phyloP scores from a whole-genome alignment of 495 filamentous ascomycete species.

The Clohesyomyces aquaticus region DNA sequence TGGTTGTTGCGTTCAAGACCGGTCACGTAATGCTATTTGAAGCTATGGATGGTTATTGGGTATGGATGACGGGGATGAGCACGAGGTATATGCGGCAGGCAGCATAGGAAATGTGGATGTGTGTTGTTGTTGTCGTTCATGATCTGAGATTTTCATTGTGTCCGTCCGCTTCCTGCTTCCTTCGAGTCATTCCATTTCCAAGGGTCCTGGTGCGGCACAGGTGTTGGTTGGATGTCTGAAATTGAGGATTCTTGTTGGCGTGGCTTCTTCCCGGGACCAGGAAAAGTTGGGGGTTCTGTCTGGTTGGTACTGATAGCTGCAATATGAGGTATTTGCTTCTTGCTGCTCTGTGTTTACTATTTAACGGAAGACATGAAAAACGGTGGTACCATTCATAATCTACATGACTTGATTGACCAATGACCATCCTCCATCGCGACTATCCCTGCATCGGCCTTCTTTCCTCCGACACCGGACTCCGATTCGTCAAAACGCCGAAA shows the following conservation, averaged over 20 bases:
- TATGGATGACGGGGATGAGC: too few species aligned
- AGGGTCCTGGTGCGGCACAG: background rate
- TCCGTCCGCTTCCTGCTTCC: background rate
- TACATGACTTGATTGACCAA: too few species aligned
- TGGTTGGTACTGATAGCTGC: background rate
- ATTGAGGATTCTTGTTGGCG: background rate
- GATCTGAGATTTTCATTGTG: background rate
- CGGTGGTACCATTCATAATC: too few species aligned
- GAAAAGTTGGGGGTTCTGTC: too few species aligned
- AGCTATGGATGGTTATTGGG: too few species aligned
- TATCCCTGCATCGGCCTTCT: background rate
- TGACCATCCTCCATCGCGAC: background rate
- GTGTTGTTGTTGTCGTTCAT: too few species aligned
- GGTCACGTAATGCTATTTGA: too few species aligned
- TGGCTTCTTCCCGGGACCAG: background rate
- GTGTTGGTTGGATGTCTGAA: background rate
- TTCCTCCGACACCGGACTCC: background rate
- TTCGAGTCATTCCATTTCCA: background rate
- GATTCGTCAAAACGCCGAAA: background rate
- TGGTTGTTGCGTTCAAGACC: too few species aligned
- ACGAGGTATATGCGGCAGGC: conserved; percentile 27
- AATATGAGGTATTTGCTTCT: background rate
- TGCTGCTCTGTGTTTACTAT: too few species aligned
- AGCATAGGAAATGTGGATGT: conserved; percentile 23
- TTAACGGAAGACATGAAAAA: too few species aligned